Evolutionary conservation across 352 stramenopile species (phyloP).

Genomic region (Globisporangium radiosum): DNA sequence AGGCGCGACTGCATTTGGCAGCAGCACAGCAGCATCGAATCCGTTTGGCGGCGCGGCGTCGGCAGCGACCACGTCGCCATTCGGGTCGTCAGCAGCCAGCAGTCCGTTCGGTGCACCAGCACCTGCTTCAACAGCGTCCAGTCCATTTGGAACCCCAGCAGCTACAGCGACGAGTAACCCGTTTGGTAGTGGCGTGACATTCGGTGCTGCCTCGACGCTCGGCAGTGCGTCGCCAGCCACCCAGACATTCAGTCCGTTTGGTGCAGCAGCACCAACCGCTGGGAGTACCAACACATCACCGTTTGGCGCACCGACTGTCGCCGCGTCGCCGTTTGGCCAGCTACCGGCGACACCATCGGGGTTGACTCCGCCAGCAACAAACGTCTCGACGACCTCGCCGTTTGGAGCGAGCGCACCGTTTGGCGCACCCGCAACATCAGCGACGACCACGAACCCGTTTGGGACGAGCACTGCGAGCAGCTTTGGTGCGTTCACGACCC

Average conservation of each 20-base stretch:
- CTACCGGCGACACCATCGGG: too few species aligned
- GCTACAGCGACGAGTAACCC: constrained; percentile 9
- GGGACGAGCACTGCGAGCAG: constrained; percentile 5
- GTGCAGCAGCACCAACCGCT: constrained; percentile 17
- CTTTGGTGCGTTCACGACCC: constrained; percentile 2
- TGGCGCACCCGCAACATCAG: neutral
- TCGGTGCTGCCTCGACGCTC: neutral
- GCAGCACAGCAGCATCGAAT: neutral
- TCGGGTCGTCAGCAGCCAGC: neutral
- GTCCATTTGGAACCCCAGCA: constrained; percentile 13
- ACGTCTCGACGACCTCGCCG: constrained; percentile 3
- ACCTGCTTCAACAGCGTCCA: too few species aligned
- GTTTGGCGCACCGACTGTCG: constrained; percentile 11
- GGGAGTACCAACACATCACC: constrained; percentile 6
- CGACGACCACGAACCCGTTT: constrained; percentile 15
- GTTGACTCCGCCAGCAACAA: neutral
- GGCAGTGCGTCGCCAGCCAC: constrained; percentile 1
- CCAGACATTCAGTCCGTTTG: constrained; percentile 10
- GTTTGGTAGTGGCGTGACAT: constrained; percentile 22
- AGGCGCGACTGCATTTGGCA: constrained; percentile 3
- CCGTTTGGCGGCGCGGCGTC: neutral
- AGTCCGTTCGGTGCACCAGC: constrained; percentile 8
- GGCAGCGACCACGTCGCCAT: constrained; percentile 2
- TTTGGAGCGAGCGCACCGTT: neutral
- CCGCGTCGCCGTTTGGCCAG: too few species aligned